Percentiles rank a stretch among this genome's conserved stretches.
Conservation (phyloP, 2,329 filamentous ascomycete genomes). For the Epichloe coenophiala region DNA sequence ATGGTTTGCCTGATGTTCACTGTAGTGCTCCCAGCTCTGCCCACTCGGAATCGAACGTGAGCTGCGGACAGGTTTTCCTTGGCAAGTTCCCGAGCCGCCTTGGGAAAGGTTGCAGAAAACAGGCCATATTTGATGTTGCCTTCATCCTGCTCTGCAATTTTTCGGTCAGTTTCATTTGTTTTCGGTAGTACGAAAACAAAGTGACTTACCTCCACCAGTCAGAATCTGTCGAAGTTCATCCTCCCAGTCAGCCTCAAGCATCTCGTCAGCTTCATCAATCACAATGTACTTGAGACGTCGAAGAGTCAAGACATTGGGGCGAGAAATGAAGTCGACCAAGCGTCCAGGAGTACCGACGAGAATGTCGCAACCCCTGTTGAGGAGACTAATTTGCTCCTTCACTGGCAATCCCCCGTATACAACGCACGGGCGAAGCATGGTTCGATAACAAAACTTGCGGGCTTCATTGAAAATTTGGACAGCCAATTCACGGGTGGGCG, state of each 20-base stretch:
- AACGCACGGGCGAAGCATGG: slow-evolving; percentile 85
- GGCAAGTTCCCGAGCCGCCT: slow-evolving; percentile 61
- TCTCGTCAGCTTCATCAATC: slow-evolving; percentile 91
- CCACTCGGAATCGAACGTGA: slow-evolving; percentile 71
- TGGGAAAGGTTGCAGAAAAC: slow-evolving; percentile 92
- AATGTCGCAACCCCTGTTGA: slow-evolving; percentile 77
- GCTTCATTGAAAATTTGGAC: slow-evolving; percentile 94
- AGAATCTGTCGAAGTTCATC: slow-evolving; percentile 64
- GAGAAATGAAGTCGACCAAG: slow-evolving; percentile 69
- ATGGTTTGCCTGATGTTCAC: slow-evolving; percentile 71
- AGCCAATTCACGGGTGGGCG: slow-evolving; percentile 78
- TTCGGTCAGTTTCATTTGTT: not conserved
- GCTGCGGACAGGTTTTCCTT: slow-evolving; percentile 60
- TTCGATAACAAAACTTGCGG: slow-evolving; percentile 83
- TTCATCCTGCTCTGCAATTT: slow-evolving; percentile 53
- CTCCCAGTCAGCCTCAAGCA: slow-evolving; percentile 70
- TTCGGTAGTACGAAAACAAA: slow-evolving; percentile 3
- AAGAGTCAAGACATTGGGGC: slow-evolving; percentile 54
- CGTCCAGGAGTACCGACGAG: slow-evolving; percentile 82
- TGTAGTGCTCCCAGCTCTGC: slow-evolving; percentile 73
- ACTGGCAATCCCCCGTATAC: slow-evolving; percentile 78
- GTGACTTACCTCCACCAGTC: slow-evolving; percentile 58
- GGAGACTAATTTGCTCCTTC: slow-evolving; percentile 55
- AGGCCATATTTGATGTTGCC: slow-evolving; percentile 60
- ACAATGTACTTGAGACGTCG: slow-evolving; percentile 67